These are phyloP conservation scores for Ochetophila trinervis DNA, from an alignment of 306 rosid species.

Conservation along the genomic window DNA sequence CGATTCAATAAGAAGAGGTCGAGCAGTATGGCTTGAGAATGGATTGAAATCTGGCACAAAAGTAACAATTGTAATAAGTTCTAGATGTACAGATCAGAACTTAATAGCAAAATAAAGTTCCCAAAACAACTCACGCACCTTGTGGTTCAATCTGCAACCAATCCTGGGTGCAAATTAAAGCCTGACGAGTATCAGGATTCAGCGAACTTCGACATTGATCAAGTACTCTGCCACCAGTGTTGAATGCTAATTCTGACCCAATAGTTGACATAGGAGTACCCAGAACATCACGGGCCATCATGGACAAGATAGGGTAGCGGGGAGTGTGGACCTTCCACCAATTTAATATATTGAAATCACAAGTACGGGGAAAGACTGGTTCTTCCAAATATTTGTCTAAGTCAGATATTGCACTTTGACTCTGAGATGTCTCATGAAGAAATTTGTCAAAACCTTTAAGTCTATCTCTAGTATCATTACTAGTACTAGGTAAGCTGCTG, in stretches of 20 bases:
- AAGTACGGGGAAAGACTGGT: constrained; percentile 81
- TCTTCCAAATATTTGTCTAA: constrained; percentile 93
- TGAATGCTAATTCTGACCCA: constrained; percentile 68
- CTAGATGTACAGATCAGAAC: constrained; percentile 10
- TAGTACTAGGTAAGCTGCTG: constrained; percentile 67
- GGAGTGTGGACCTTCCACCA: constrained; percentile 99
- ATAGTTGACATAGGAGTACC: constrained; percentile 96
- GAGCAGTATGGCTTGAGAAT: constrained; percentile 43
- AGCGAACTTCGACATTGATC: constrained; percentile 59
- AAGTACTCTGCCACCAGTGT: constrained; percentile 58
- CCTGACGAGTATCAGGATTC: constrained; percentile 65
- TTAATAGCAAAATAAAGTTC: not conserved
- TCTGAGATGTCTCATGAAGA: constrained; percentile 79
- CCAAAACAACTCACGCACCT: constrained; percentile 38
- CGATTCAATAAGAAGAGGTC: constrained; percentile 50
- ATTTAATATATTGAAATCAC: constrained; percentile 79
- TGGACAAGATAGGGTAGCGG: constrained; percentile 91
- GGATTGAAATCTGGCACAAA: constrained; percentile 57
- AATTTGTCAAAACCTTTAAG: constrained; percentile 91
- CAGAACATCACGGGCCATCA: constrained; percentile 94
- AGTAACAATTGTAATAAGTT: constrained; percentile 9
- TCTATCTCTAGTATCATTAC: constrained; percentile 67
- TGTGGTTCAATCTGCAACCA: constrained; percentile 74
- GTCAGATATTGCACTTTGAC: constrained; percentile 63
- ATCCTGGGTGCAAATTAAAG: constrained; percentile 86